Percentiles rank a stretch among this genome's conserved stretches.
Evolutionary conservation across 331 rosid genomes (phyloP).

Genomic region (Phaseolus coccineus): DNA sequence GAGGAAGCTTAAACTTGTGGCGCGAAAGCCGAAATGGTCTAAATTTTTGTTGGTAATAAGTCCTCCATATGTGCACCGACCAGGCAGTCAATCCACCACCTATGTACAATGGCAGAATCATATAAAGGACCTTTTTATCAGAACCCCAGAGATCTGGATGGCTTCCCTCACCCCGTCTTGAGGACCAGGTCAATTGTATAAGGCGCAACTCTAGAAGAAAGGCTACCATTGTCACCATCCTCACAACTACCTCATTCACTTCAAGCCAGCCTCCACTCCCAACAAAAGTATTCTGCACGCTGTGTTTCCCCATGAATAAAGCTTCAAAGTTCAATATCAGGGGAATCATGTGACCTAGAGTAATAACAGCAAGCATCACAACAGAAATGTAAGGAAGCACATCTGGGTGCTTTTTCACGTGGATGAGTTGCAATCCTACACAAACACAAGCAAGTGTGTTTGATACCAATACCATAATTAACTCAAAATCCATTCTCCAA

Average conservation of each 20-base stretch:
- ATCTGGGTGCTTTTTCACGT: constrained; percentile 67
- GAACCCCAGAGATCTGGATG: constrained; percentile 62
- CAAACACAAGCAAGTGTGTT: constrained; percentile 79
- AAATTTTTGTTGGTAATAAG: constrained; percentile 42
- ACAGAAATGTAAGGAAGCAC: constrained; percentile 74
- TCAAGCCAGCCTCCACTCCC: constrained; percentile 85
- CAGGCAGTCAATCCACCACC: constrained; percentile 66
- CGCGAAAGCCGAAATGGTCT: constrained; percentile 52
- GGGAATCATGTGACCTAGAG: constrained; percentile 82
- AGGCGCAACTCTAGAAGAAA: constrained; percentile 81
- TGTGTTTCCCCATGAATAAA: constrained; percentile 59
- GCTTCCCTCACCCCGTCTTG: constrained; percentile 63
- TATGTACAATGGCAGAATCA: constrained; percentile 69
- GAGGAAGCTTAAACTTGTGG: constrained; percentile 46
- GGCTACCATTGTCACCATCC: constrained; percentile 83
- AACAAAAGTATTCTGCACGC: constrained; percentile 60
- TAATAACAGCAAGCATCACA: constrained; percentile 69
- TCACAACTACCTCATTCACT: constrained; percentile 77
- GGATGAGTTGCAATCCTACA: constrained; percentile 82
- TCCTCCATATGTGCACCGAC: constrained; percentile 60
- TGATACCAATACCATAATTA: constrained; percentile 76
- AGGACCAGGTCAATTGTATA: constrained; percentile 80
- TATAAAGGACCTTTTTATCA: constrained; percentile 68
- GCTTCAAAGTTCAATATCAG: constrained; percentile 84
- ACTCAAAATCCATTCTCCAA: constrained; percentile 88